Evolutionary conservation across 2,329 filamentous ascomycete genomes (phyloP), one percentile per base, ranked within the genome.

Genomic region (Helicocarpus griseus): DNA sequence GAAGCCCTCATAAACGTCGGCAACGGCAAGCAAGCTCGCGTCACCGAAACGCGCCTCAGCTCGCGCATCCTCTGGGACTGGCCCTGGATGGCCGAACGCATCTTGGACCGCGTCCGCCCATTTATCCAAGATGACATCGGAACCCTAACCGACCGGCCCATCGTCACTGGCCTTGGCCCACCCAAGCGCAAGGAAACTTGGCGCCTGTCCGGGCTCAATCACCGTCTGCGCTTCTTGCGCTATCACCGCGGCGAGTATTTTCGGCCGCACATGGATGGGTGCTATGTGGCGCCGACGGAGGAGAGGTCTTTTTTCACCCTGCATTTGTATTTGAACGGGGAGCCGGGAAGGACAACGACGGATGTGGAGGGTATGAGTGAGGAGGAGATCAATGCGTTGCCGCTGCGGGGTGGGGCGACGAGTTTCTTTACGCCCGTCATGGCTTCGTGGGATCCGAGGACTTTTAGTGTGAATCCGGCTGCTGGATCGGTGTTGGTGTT

Each of bases 51-150:
- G 46, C 76, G 87, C 14, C 83, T 86, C 54, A 84, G 84, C 60
- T 84, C 84, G n/a, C 77, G 87, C 2, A 87, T 91, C 56, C 84
- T 93, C 58, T 87, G 82, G 78, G 86, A 93, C 61, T 69, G 77
- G 13, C 71, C 75, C 46, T 77, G 78, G 1, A 57, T 91, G 1
- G 82, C 80, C 0, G 74, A 78, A 22, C 77, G 79, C 21, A 60
- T 93, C 0, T 84, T 85, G 77, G 72, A 69, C 38, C 76, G 87
- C 8, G 64, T 80, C 13, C 63, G 68, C 52, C 68, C 68, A 4
- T 67, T 69, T 21, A 58, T 81, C 9, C 69, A 69, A 0, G 71
- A 76, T 14, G 65, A 69, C 11, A 62, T 74, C 19, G 67, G 77
- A 21, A 57, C 43, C 33, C 61, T 73, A 36, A 53, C 64, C 45